phyloP scores from a whole-genome alignment of 306 rosid genomes.

The Begonia fuchsioides region DNA sequence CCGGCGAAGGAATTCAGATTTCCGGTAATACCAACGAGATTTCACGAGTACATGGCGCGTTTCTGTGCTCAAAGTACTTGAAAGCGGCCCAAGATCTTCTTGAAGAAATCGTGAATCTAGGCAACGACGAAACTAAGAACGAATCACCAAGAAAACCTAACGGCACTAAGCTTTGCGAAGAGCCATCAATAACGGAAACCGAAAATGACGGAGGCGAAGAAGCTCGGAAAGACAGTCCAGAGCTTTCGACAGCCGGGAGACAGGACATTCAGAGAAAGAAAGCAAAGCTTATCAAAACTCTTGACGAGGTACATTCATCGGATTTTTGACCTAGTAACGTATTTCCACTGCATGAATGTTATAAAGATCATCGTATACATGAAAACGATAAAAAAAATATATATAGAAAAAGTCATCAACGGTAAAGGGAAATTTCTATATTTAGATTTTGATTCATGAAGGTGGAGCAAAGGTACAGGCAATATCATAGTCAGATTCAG shows the following conservation, averaged over 20 bases:
- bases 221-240: slow-evolving; percentile 34
- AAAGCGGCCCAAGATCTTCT: slow-evolving; percentile 82
- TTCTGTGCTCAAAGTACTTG: slow-evolving; percentile 72
- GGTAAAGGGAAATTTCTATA: too few relatives aligned
- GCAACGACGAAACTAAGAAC: slow-evolving; percentile 26
- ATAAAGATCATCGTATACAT: too few relatives aligned
- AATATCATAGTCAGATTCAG: slow-evolving; percentile 84
- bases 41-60: slow-evolving; percentile 61
- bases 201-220: slow-evolving; percentile 35
- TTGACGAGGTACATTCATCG: slow-evolving; percentile 52
- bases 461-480: slow-evolving; percentile 96
- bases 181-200: slow-evolving; percentile 29
- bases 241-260: slow-evolving; percentile 67
- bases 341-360: too few relatives aligned
- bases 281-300: slow-evolving; percentile 84
- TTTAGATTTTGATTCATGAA: slow-evolving; percentile 1
- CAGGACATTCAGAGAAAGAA: slow-evolving; percentile 95
- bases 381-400: too few relatives aligned
- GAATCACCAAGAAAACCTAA: slow-evolving; percentile 28
- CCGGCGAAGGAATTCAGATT: slow-evolving; percentile 48
- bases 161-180: slow-evolving; percentile 35
- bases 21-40: slow-evolving; percentile 49
- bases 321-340: too few relatives aligned
- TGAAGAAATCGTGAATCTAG: slow-evolving; percentile 73
- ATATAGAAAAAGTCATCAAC: too few relatives aligned